These are phyloP conservation scores for Globisporangium paroecandrum DNA, from an alignment of 352 stramenopile species.

Conservation along the genomic window DNA sequence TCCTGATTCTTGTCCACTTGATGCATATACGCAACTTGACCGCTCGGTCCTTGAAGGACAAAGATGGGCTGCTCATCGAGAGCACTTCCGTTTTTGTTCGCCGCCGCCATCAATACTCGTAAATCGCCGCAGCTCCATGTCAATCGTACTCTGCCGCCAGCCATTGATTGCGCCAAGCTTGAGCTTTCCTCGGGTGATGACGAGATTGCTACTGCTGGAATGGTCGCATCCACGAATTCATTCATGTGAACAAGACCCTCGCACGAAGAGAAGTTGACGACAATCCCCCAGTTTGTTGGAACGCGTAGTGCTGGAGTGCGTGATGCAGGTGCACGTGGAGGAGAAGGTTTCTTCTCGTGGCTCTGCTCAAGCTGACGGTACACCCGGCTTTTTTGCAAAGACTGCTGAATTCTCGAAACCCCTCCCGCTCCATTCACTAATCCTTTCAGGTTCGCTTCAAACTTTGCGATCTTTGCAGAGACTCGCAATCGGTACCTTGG, in stretches of 20 bases:
- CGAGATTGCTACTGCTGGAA: constrained; percentile 13
- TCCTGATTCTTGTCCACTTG: neutral
- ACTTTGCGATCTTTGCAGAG: neutral
- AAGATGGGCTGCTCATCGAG: neutral
- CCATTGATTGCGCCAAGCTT: neutral
- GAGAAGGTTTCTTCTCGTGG: neutral
- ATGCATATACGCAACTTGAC: constrained; percentile 12
- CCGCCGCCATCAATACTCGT: neutral
- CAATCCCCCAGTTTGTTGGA: constrained; percentile 10
- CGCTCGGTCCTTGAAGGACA: constrained; percentile 4
- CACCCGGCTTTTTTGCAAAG: neutral
- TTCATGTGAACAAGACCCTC: constrained; percentile 12
- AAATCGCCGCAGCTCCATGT: constrained; percentile 10
- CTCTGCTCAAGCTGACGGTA: neutral
- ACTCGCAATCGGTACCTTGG: constrained; percentile 9
- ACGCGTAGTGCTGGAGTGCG: neutral
- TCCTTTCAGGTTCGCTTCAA: constrained; percentile 13
- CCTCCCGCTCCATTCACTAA: neutral
- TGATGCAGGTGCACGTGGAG: neutral
- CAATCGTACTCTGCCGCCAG: constrained; percentile 7
- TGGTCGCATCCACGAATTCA: constrained; percentile 7
- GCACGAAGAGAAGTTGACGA: neutral
- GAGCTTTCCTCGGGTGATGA: neutral
- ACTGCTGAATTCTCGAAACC: neutral
- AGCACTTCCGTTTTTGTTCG: neutral